A percentile compares a stretch with the other conserved stretches of the same genome.
These are phyloP conservation scores for Podila verticillata DNA, from an alignment of 192 early-diverging fungal species.

Conservation along the genomic window DNA sequence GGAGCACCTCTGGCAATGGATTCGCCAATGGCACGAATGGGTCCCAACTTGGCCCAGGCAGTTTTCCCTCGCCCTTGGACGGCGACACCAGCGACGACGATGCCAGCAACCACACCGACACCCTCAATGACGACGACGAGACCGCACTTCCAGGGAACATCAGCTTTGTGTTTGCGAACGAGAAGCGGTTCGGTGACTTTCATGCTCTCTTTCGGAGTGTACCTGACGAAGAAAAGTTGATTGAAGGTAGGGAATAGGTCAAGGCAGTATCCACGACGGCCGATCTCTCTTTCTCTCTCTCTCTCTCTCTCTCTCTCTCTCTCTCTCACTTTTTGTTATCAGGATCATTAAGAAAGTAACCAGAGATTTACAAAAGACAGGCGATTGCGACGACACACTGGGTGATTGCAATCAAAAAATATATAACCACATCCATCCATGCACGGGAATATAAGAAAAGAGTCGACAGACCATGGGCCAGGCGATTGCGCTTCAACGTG, in stretches of 20 bases:
- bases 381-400: no score
- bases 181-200: slow-evolving; percentile 58
- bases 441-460: no score
- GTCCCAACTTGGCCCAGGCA: slow-evolving; percentile 5
- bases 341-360: no score
- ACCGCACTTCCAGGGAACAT: slow-evolving; percentile 8
- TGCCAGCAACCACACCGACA: not conserved
- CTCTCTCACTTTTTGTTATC: not conserved
- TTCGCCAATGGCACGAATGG: no score
- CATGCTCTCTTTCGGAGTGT: slow-evolving; percentile 63
- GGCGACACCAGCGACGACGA: slow-evolving; percentile 4
- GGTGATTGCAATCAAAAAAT: no score
- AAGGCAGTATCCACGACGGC: not conserved
- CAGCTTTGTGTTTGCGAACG: slow-evolving; percentile 39
- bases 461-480: no score
- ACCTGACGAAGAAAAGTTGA: slow-evolving; percentile 59
- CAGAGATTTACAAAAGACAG: no score
- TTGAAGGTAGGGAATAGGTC: slow-evolving; percentile 52
- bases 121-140: slow-evolving; percentile 12
- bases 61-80: slow-evolving; percentile 11
- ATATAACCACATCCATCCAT: no score
- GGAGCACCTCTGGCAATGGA: not conserved
- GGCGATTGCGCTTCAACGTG: no score
- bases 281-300: not conserved
- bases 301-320: no score